phyloP scores from a whole-genome alignment of 768 basidiomycete genomes.

The Tulasnella sp. region DNA sequence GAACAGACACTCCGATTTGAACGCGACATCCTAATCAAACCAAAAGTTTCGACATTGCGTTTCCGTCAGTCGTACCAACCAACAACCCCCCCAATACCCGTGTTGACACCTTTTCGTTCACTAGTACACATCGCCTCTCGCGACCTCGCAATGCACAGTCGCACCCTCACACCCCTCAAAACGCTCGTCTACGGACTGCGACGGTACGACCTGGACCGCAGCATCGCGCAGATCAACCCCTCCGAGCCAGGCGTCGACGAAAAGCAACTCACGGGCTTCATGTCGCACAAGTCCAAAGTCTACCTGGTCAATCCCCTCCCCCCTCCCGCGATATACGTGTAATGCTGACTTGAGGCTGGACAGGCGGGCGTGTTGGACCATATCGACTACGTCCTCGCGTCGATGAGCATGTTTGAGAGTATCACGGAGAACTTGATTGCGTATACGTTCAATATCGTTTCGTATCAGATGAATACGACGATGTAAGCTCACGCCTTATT shows the following conservation, averaged over 20 bases:
- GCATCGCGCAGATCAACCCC: constrained; percentile 42
- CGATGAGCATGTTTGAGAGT: constrained; percentile 58
- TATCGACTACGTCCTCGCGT: constrained; percentile 55
- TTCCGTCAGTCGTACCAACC: constrained; percentile 32
- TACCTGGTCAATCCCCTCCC: constrained; percentile 42
- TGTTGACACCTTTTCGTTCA: background rate
- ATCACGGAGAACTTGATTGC: constrained; percentile 60
- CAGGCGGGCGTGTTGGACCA: constrained; percentile 70
- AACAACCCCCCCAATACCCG: background rate
- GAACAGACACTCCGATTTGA: constrained; percentile 49
- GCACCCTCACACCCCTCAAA: constrained; percentile 62
- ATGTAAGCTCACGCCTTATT: background rate
- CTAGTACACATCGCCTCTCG: constrained; percentile 66
- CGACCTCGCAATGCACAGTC: constrained; percentile 58
- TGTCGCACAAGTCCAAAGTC: constrained; percentile 56
- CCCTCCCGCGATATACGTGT: too few species aligned
- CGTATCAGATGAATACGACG: constrained; percentile 26
- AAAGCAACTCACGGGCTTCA: constrained; percentile 41
- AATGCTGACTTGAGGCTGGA: background rate
- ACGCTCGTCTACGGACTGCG: constrained; percentile 55
- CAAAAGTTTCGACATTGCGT: constrained; percentile 47
- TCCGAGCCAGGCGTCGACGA: constrained; percentile 21
- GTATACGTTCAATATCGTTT: constrained; percentile 49
- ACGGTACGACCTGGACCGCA: constrained; percentile 56
- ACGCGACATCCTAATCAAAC: constrained; percentile 43